Conservation (phyloP, 768 basidiomycete genomes). For the Hemileccinum rubropunctum region DNA sequence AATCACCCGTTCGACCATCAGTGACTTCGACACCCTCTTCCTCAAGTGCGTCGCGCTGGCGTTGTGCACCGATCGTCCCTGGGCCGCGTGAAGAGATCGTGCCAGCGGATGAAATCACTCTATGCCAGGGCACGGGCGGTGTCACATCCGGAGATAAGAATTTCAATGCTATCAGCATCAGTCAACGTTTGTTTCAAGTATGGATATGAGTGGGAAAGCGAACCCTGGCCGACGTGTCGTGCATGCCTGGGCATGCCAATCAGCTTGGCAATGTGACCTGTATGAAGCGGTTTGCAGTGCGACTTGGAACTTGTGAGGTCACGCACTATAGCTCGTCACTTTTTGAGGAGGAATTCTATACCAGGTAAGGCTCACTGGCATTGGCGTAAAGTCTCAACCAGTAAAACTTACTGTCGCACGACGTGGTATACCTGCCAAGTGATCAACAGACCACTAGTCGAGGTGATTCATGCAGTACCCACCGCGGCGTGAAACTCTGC, state of each 20-base stretch:
- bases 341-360: constrained; percentile 54
- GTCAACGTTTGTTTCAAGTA: not conserved
- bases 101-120: constrained; percentile 70
- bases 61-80: constrained; percentile 72
- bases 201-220: constrained; percentile 3
- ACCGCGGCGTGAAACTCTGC: constrained; percentile 65
- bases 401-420: constrained; percentile 45
- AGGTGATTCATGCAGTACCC: constrained; percentile 16
- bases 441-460: not conserved
- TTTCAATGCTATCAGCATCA: constrained; percentile 61
- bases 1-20: constrained; percentile 50
- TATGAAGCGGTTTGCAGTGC: not conserved
- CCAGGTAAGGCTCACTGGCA: not conserved
- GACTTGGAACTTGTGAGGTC: constrained; percentile 1
- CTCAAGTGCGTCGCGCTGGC: constrained; percentile 72
- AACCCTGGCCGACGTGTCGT: constrained; percentile 82
- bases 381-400: not conserved
- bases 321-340: constrained; percentile 74
- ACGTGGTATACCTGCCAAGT: constrained; percentile 64
- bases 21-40: constrained; percentile 82
- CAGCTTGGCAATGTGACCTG: constrained; percentile 78
- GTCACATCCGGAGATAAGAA: constrained; percentile 56
- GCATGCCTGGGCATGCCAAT: constrained; percentile 78
- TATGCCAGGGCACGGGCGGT: constrained; percentile 79
- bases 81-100: constrained; percentile 81